A percentile compares a stretch with the other conserved stretches of the same genome.
Evolutionary conservation across 108 stramenopile species (phyloP).

Genomic region (Poteriospumella lacustris): DNA sequence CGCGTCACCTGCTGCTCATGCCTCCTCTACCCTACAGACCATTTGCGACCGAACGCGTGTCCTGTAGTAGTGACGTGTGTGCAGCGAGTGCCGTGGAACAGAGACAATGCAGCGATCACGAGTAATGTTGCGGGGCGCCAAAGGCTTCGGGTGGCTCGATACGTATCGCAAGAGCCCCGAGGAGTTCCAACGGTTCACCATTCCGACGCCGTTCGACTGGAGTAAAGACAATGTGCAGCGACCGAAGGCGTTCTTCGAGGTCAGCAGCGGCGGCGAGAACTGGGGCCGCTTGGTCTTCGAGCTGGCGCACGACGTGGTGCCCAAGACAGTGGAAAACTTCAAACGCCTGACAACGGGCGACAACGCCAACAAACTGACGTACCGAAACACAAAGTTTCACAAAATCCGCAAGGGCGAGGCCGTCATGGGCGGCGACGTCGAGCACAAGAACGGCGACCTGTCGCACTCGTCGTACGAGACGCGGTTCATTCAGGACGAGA

Average conservation of each 20-base stretch:
- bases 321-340: not conserved
- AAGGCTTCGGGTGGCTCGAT: constrained; percentile 17
- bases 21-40: too few species aligned
- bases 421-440: constrained; percentile 15
- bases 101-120: not conserved
- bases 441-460: not conserved
- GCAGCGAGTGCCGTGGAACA: too few species aligned
- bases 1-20: too few species aligned
- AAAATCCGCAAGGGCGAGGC: constrained; percentile 3
- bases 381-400: constrained; percentile 5
- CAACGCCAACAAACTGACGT: not conserved
- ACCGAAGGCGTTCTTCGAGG: not conserved
- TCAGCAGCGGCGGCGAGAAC: not conserved
- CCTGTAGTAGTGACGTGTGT: too few species aligned
- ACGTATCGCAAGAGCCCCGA: not conserved
- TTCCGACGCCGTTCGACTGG: constrained; percentile 19
- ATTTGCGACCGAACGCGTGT: too few species aligned
- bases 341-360: not conserved
- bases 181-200: not conserved
- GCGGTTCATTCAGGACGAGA: constrained; percentile 13
- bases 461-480: not conserved
- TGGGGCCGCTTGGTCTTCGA: not conserved
- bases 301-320: constrained; percentile 17
- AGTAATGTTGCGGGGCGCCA: constrained; percentile 5
- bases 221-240: not conserved